These are phyloP conservation scores for Turnera subulata DNA, from an alignment of 345 rosid genomes.

Conservation along the genomic window DNA sequence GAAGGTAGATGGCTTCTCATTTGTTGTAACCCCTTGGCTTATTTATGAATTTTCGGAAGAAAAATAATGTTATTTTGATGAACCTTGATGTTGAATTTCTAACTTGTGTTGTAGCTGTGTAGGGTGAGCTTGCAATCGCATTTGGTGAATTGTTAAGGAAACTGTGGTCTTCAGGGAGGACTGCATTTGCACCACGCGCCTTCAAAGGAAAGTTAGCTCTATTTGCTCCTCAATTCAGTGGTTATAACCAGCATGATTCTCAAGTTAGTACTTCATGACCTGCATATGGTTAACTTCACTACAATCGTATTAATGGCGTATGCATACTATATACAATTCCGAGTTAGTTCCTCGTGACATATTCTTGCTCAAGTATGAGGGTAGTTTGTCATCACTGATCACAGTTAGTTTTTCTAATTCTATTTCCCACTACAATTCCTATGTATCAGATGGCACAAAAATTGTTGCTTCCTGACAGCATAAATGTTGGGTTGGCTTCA, in stretches of 20 bases:
- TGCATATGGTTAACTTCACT: slow-evolving; percentile 1
- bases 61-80: too few relatives aligned
- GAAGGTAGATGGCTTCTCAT: slow-evolving; percentile 54
- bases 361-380: background rate
- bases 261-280: slow-evolving; percentile 49
- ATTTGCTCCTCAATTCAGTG: slow-evolving; percentile 97
- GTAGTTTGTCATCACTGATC: background rate
- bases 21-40: slow-evolving; percentile 1
- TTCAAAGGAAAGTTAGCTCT: slow-evolving; percentile 80
- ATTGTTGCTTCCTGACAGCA: too few relatives aligned
- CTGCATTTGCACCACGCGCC: slow-evolving; percentile 60
- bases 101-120: slow-evolving; percentile 30
- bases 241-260: slow-evolving; percentile 97
- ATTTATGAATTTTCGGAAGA: slow-evolving; percentile 3
- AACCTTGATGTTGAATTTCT: slow-evolving; percentile 18
- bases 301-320: background rate
- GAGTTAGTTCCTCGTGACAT: background rate
- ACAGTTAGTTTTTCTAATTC: too few relatives aligned
- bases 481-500: too few relatives aligned
- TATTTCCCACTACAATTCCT: too few relatives aligned
- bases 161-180: slow-evolving; percentile 72
- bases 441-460: too few relatives aligned
- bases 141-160: slow-evolving; percentile 84
- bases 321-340: background rate
- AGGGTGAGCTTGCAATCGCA: slow-evolving; percentile 93